These are phyloP conservation scores for Fusarium falciforme DNA, from an alignment of 2,329 filamentous ascomycete genomes.

Conservation along the genomic window DNA sequence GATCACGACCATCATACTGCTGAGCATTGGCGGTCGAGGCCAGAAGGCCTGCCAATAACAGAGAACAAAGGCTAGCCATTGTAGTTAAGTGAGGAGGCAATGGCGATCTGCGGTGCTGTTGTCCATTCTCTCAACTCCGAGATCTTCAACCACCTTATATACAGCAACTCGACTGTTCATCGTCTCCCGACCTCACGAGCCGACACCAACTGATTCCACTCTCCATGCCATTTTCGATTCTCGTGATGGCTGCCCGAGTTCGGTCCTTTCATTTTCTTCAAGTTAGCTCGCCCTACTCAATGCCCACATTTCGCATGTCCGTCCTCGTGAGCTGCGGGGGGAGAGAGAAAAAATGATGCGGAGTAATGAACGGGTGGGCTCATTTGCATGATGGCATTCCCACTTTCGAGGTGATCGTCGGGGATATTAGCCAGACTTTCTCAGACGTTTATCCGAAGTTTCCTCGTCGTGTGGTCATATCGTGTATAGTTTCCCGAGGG, in stretches of 20 bases:
- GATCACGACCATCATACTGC: conserved; percentile 38
- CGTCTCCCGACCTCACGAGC: conserved; percentile 5
- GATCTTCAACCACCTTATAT: conserved; percentile 23
- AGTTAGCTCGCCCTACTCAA: not conserved
- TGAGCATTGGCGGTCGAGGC: conserved; percentile 44
- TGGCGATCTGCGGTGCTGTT: conserved; percentile 15
- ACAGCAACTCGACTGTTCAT: not conserved
- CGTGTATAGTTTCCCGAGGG: not conserved
- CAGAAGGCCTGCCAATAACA: conserved; percentile 54
- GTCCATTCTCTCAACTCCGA: not conserved
- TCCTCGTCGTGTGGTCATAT: conserved; percentile 1
- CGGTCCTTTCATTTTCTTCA: conserved; percentile 1
- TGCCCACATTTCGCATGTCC: conserved; percentile 1
- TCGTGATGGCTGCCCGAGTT: conserved; percentile 18
- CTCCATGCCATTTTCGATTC: conserved; percentile 6
- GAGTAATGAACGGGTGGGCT: conserved; percentile 10
- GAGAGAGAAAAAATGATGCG: not conserved
- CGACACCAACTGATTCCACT: not conserved
- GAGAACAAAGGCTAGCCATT: conserved; percentile 39
- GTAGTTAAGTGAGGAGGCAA: conserved; percentile 9
- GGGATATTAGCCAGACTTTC: conserved; percentile 14
- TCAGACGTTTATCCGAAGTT: not conserved
- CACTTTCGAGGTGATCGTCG: conserved; percentile 8
- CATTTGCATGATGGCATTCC: conserved; percentile 33
- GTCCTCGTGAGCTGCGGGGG: conserved; percentile 13